phyloP scores from a whole-genome alignment of 108 stramenopile genomes.

The Nannochloropsis granulata region DNA sequence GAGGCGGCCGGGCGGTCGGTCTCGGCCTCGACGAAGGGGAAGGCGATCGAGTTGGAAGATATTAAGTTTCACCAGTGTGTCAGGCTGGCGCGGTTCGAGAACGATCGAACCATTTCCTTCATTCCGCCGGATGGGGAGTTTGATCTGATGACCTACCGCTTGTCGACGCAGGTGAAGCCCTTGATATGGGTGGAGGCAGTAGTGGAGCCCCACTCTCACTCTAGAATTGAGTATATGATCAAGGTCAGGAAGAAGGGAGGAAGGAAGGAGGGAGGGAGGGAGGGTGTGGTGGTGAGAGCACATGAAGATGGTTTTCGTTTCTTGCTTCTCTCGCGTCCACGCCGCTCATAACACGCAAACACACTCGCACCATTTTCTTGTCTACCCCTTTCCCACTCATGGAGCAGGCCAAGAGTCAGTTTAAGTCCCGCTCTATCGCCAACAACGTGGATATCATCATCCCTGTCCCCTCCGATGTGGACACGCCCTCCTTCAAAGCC shows the following conservation, averaged over 20 bases:
- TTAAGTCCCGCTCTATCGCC: constrained; percentile 88
- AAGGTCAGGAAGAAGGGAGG: constrained; percentile 33
- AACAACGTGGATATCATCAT: constrained; percentile 99
- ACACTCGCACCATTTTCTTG: no score
- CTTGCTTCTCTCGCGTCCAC: no score
- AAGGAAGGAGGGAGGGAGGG: neutral
- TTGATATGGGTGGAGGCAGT: constrained; percentile 97
- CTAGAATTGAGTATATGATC: constrained; percentile 96
- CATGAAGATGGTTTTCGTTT: no score
- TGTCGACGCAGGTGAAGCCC: constrained; percentile 97
- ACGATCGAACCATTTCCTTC: constrained; percentile 96
- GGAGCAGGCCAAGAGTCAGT: constrained; percentile 71
- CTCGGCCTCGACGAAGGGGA: constrained; percentile 48
- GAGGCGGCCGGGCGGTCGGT: constrained; percentile 58
- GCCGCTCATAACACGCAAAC: no score
- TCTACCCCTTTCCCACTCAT: neutral
- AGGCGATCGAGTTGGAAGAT: constrained; percentile 96
- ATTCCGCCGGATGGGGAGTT: constrained; percentile 99
- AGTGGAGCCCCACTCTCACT: constrained; percentile 87
- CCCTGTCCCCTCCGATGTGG: constrained; percentile 96
- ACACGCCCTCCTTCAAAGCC: constrained; percentile 92
- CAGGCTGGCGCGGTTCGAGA: constrained; percentile 91
- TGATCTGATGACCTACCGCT: constrained; percentile 95
- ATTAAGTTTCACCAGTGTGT: constrained; percentile 99
- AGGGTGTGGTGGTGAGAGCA: neutral